Percentiles rank a stretch among this genome's conserved stretches.
Conservation (phyloP, 78 protist species). For the Dictyostelium citrinum region DNA sequence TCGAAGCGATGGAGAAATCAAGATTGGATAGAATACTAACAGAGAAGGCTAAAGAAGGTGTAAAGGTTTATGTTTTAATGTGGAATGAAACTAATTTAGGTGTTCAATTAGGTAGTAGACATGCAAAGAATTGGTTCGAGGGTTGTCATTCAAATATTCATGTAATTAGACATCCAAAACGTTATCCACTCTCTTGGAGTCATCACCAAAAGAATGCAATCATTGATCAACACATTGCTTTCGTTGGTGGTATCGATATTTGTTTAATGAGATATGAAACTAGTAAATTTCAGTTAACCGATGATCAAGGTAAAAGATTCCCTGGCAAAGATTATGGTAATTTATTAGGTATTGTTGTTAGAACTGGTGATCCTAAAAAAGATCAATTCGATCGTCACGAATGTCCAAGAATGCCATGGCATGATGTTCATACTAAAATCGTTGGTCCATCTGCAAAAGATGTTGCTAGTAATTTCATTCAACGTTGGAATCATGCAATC, state of each 20-base stretch:
- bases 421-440: slow-evolving; percentile 84
- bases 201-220: slow-evolving; percentile 90
- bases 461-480: slow-evolving; percentile 87
- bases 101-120: slow-evolving; percentile 40
- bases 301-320: background rate
- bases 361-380: slow-evolving; percentile 29
- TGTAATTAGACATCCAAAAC: slow-evolving; percentile 52
- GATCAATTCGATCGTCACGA: slow-evolving; percentile 34
- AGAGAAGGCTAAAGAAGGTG: slow-evolving; percentile 75
- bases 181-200: slow-evolving; percentile 61
- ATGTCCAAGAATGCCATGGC: slow-evolving; percentile 95
- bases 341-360: background rate
- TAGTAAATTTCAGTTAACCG: slow-evolving; percentile 21
- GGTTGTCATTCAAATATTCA: slow-evolving; percentile 50
- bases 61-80: slow-evolving; percentile 37
- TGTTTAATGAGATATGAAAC: slow-evolving; percentile 86
- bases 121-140: slow-evolving; percentile 30
- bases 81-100: slow-evolving; percentile 80
- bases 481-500: slow-evolving; percentile 85
- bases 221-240: slow-evolving; percentile 83
- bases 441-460: slow-evolving; percentile 89
- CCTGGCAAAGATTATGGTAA: slow-evolving; percentile 76
- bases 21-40: slow-evolving; percentile 69
- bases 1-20: background rate
- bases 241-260: slow-evolving; percentile 90